These are phyloP conservation scores for Naganishia cerealis DNA, from an alignment of 1,284 basidiomycete genomes.

Conservation along the genomic window DNA sequence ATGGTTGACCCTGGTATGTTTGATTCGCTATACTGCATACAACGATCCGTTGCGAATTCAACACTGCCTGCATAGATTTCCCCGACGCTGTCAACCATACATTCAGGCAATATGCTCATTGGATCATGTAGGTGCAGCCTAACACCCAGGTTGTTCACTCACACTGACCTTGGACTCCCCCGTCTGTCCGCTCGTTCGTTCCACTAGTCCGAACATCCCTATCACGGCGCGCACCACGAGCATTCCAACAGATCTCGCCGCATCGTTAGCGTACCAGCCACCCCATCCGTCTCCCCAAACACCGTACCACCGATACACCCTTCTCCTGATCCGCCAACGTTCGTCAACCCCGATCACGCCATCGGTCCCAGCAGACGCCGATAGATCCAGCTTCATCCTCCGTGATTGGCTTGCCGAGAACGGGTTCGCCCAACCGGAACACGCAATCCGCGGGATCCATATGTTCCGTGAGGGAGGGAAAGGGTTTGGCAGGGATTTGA, in stretches of 20 bases:
- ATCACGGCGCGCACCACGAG: slow-evolving; percentile 64
- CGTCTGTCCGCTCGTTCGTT: slow-evolving; percentile 2
- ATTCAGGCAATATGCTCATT: slow-evolving; percentile 78
- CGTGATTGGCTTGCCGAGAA: slow-evolving; percentile 64
- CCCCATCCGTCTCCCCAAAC: slow-evolving; percentile 84
- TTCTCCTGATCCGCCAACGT: slow-evolving; percentile 72
- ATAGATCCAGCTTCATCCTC: slow-evolving; percentile 65
- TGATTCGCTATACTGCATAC: neutral
- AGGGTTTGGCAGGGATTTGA: slow-evolving; percentile 29
- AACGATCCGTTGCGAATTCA: neutral
- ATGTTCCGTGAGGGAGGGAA: slow-evolving; percentile 84
- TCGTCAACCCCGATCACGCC: slow-evolving; percentile 46
- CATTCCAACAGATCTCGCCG: slow-evolving; percentile 49
- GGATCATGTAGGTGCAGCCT: slow-evolving; percentile 68
- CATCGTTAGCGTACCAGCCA: slow-evolving; percentile 68
- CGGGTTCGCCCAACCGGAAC: slow-evolving; percentile 55
- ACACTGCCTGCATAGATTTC: slow-evolving; percentile 60
- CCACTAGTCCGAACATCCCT: slow-evolving; percentile 71
- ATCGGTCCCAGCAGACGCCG: slow-evolving; percentile 51
- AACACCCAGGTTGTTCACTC: neutral
- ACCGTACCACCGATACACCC: slow-evolving; percentile 79
- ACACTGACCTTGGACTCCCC: neutral
- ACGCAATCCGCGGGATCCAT: slow-evolving; percentile 64
- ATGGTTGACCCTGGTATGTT: slow-evolving; percentile 76
- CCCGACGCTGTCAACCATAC: slow-evolving; percentile 67